Conservation (phyloP, 108 stramenopile genomes). For the Cylindrotheca fusiformis region DNA sequence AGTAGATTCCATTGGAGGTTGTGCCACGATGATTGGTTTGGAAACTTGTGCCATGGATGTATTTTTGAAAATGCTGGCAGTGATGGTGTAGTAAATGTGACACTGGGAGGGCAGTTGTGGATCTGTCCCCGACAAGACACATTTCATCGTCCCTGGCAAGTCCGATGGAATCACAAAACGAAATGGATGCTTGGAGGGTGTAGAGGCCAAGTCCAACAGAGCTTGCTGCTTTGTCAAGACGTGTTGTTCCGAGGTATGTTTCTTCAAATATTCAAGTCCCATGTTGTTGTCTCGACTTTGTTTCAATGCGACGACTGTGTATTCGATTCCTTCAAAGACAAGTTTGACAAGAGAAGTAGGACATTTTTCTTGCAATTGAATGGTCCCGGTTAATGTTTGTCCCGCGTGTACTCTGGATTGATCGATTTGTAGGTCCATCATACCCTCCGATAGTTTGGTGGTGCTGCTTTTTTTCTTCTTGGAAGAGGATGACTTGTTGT, state of each 20-base stretch:
- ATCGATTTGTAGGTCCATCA: slow-evolving; percentile 9
- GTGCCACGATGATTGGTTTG: slow-evolving; percentile 1
- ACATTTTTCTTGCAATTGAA: background rate
- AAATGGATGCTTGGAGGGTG: slow-evolving; percentile 4
- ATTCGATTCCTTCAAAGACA: slow-evolving; percentile 18
- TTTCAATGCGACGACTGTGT: slow-evolving; percentile 15
- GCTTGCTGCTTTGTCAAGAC: slow-evolving; percentile 5
- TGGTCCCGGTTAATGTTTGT: slow-evolving; percentile 6
- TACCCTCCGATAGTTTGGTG: slow-evolving; percentile 3
- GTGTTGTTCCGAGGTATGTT: slow-evolving; percentile 12
- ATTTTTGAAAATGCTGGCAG: slow-evolving; percentile 13
- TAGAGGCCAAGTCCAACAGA: background rate
- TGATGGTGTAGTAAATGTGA: slow-evolving; percentile 10
- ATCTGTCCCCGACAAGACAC: slow-evolving; percentile 9
- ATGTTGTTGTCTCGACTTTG: background rate
- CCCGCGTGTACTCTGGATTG: slow-evolving; percentile 7
- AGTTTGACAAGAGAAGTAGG: slow-evolving; percentile 4
- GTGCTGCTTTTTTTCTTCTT: background rate
- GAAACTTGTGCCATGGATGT: slow-evolving; percentile 9
- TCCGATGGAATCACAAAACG: slow-evolving; percentile 7
- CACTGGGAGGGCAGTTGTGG: slow-evolving; percentile 21
- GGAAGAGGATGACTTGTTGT: too few relatives aligned
- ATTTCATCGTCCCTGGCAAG: slow-evolving; percentile 16
- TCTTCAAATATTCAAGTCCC: slow-evolving; percentile 17
- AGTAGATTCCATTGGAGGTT: background rate